Base-by-base conservation (phyloP, 768 basidiomycete species). In the Leccinellum luteum region DNA sequence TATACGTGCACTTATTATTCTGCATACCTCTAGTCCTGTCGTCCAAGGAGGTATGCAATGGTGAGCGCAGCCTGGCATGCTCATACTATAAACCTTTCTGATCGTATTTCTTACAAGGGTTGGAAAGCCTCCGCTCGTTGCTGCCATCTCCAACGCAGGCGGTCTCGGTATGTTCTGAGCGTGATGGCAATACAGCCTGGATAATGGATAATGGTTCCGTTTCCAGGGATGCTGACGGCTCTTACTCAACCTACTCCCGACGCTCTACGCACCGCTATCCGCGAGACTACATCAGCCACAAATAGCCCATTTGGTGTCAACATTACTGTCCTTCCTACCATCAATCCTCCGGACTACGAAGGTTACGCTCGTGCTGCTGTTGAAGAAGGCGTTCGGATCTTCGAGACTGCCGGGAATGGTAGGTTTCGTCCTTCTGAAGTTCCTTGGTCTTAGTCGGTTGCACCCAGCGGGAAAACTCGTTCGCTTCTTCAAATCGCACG, bases 361-460 rank as follows among this genome's bases (percentile, higher is more conserved):
- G 92, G 88, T 13, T 94, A 88, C 64, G 90, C 90, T 0, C 77
- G 86, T 34, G 92, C 79, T 8, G 88, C 93, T 9, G 83, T 94
- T 48, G 91, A 90, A 60, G 94, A 95, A 68, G 92, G 92, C 7
- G 82, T 96, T n/a, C 79, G 72, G 65, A 86, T 96, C 44, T 92
- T 94, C 66, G 94, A 97, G 77, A 97, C 94, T 0, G 94, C 94
- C 2, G 95, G 94, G 6, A 92, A 88, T 64, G 91, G 92, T 92
- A 65, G 62, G 89, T 66, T 15, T 30, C 25, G 4, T 52, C 27
- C 17, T 9, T 7, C 21, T 9, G 9, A 13, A 1, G n/a, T n/a
- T 27, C 25, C 12, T 21, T 31, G 8, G 15, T 15, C 13, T 43
- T 19, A 56, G n/a, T 51, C 23, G 17, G 51, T n/a, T 13, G 19